phyloP scores from a whole-genome alignment of 2,329 filamentous ascomycete genomes.

The Elsinoe australis region DNA sequence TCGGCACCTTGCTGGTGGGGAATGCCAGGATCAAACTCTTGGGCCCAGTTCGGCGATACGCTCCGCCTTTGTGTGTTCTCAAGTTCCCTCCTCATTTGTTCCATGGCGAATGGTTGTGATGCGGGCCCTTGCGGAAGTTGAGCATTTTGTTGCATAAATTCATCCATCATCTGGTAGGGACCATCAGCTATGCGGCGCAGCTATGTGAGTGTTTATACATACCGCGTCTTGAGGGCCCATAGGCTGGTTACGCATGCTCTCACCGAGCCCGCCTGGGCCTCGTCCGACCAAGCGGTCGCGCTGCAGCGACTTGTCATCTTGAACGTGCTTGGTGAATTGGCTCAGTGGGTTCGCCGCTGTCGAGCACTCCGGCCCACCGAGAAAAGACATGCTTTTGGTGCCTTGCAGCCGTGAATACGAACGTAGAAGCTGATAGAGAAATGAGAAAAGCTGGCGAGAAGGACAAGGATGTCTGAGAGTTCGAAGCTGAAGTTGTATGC shows the following conservation, averaged over 20 bases:
- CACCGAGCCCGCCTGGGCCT: slow-evolving; percentile 61
- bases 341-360: slow-evolving; percentile 91
- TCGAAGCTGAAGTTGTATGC: too few species aligned
- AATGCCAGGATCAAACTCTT: slow-evolving; percentile 54
- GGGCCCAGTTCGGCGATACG: slow-evolving; percentile 52
- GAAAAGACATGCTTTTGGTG: slow-evolving; percentile 95
- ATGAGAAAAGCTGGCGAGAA: too few species aligned
- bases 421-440: too few species aligned
- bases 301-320: slow-evolving; percentile 92
- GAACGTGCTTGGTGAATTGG: slow-evolving; percentile 94
- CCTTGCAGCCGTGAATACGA: too few species aligned
- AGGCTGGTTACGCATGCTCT: slow-evolving; percentile 67
- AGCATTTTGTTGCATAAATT: slow-evolving; percentile 75
- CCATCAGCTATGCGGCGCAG: neutral
- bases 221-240: slow-evolving; percentile 69
- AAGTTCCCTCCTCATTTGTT: slow-evolving; percentile 57
- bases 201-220: slow-evolving; percentile 1
- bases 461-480: too few species aligned
- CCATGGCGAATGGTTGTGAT: slow-evolving; percentile 56
- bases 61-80: slow-evolving; percentile 48
- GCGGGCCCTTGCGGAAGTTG: slow-evolving; percentile 49
- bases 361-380: slow-evolving; percentile 93
- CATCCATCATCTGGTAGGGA: slow-evolving; percentile 75
- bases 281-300: slow-evolving; percentile 77
- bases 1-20: slow-evolving; percentile 58